Conservation (phyloP, 805 yeast species). For the Starmerella etchellsii region DNA sequence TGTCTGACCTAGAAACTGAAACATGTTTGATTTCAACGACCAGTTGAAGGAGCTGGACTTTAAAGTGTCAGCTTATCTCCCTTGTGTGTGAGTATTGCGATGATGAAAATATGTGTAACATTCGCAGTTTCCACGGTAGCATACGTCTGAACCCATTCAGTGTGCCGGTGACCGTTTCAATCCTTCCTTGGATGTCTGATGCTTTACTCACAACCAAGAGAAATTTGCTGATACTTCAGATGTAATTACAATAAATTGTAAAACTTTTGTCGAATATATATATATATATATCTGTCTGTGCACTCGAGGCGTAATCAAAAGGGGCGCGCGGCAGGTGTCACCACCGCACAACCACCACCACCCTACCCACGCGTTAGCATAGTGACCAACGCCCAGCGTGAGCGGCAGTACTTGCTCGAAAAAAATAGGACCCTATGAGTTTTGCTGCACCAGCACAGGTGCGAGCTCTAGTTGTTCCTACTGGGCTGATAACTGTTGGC, state of each 20-base stretch:
- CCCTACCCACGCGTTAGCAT: too few species aligned
- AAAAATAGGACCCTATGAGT: slow-evolving; percentile 25
- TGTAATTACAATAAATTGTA: too few species aligned
- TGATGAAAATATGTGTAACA: slow-evolving; percentile 30
- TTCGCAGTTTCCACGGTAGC: slow-evolving; percentile 37
- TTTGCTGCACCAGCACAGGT: slow-evolving; percentile 57
- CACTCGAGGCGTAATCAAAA: too few species aligned
- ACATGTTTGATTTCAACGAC: not conserved
- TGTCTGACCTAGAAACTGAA: slow-evolving; percentile 20
- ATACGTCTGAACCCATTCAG: slow-evolving; percentile 30
- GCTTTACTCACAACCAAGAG: slow-evolving; percentile 16
- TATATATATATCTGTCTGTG: too few species aligned
- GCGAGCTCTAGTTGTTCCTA: slow-evolving; percentile 54
- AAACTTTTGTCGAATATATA: too few species aligned
- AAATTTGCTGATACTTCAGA: not conserved
- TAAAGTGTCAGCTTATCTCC: not conserved
- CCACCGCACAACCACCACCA: too few species aligned
- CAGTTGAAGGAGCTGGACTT: not conserved
- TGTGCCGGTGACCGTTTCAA: slow-evolving; percentile 32
- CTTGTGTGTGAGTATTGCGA: slow-evolving; percentile 13
- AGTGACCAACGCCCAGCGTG: too few species aligned
- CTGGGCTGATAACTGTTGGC: slow-evolving; percentile 35
- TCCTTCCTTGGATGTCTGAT: slow-evolving; percentile 36
- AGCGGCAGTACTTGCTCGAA: too few species aligned
- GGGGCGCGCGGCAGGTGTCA: too few species aligned